Base-by-base conservation (phyloP, 768 basidiomycete species). In the Lepiota brunneoincarnata region DNA sequence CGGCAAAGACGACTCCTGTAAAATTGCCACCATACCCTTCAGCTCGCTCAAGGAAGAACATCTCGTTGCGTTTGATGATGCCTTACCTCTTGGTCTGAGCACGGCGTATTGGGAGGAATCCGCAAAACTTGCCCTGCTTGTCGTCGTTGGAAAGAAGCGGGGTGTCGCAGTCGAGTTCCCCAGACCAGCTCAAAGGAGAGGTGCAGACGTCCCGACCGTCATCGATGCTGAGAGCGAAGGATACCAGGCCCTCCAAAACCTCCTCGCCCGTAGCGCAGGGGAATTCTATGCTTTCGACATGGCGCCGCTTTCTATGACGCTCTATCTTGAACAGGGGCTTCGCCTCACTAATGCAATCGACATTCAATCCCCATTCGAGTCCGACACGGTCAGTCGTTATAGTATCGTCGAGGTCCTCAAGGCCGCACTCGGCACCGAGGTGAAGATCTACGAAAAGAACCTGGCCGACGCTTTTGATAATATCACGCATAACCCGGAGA, bases 221-320 rank as follows among this genome's bases (percentile, higher is more conserved):
- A n/a, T 43, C 41, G 23, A 42, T 56, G 38, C 54, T 20, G 53
- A 40, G 26, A 54, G 44, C 31, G 53, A 54, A 31, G 14, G 39
- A 12, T 54, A 54, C 18, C 53, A 54, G 34, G 26, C 37, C 11
- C 42, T 54, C 7, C 18, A 76, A 2, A 59, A 63, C 5, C 61
- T 86, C 23, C 68, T 86, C 2, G 78, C 75, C 61, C 76, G 76
- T 49, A 47, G 67, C 1, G 65, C 64, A 6, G 75, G 75, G 42
- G 72, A 75, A 12, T 62, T 83, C 40, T 77, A 74, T 42, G 81
- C 78, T 0, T 86, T 87, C 59, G 78, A 83, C 60, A 71, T 84
- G 59, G 79, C 63, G 1, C 74, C 73, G 0, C 63, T 86, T 14
- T 71, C 77, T 0, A 71, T 84, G 63, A 71, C 76, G 0, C 69